Evolutionary conservation across 306 rosid genomes (phyloP), one percentile per base, ranked within the genome.

Genomic region (Sesbania bispinosa): DNA sequence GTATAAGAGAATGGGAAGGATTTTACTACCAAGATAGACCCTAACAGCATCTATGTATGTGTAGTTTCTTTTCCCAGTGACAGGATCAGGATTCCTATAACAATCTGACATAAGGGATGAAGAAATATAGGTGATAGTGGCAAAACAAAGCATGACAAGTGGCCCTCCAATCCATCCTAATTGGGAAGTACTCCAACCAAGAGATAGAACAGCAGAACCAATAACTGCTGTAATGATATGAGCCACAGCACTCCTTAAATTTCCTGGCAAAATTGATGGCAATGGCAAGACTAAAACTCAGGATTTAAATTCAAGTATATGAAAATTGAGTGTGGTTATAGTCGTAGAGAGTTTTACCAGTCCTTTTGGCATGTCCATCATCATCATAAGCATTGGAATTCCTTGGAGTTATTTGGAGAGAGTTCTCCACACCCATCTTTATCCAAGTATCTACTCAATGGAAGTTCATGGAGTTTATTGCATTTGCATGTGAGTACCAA

Each of bases 141-240:
- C 86, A 35, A 69, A 69, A 19, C 30, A 32, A 27, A 81, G 83
- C 83, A 81, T 4, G 1, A 58, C 11, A 61, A 74, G 59, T 4
- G 85, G 86, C 18, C 86, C 87, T 27, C 67, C 87, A 57, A 84
- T 69, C 83, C 86, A 87, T 58, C 91, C 88, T 62, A 84, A 48
- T 20, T 81, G 83, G 6, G 88, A 18, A 43, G 80, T 79, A 21
- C 85, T 84, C 88, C 91, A 86, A 8, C 83, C 85, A 64, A 87
- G 77, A 32, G 91, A 84, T 21, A 87, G 72, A 61, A 87, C 83
- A 2, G 88, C 83, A 36, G 85, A 19, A 27, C 92, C 88, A 47
- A 87, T 82, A 16, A 87, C 88, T 26, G 85, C 88, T 5, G 88
- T 81, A 1, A 84, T 79, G 70, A 87, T 87, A 73, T 87, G 88